Conservation (phyloP, 208 protist species). For the Wallacemonas sp. region DNA sequence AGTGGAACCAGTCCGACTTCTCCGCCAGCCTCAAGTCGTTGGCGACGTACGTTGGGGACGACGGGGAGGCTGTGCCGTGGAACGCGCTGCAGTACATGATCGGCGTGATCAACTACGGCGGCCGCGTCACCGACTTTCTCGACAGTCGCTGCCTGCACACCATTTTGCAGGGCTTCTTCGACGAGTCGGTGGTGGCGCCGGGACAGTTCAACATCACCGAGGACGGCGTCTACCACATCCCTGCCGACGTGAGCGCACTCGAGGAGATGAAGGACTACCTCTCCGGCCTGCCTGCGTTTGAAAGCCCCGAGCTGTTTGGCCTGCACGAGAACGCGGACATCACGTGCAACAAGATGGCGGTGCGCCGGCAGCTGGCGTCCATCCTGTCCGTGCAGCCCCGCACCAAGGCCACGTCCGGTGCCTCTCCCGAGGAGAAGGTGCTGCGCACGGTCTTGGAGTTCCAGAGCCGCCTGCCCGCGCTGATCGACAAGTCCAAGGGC, state of each 20-base stretch:
- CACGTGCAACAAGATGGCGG: constrained; percentile 90
- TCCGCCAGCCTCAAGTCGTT: constrained; percentile 86
- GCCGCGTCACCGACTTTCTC: constrained; percentile 94
- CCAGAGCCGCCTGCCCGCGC: constrained; percentile 62
- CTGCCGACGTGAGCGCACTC: constrained; percentile 69
- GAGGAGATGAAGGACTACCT: constrained; percentile 73
- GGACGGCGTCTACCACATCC: constrained; percentile 88
- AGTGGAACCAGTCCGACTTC: constrained; percentile 95
- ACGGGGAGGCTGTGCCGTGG: constrained; percentile 77
- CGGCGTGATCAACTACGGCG: constrained; percentile 96
- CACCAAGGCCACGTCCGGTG: constrained; percentile 50
- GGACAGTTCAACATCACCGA: constrained; percentile 77
- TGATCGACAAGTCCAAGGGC: constrained; percentile 82
- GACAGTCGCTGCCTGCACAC: constrained; percentile 84
- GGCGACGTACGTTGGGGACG: constrained; percentile 63
- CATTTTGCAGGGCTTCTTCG: constrained; percentile 80
- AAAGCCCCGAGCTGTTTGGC: constrained; percentile 95
- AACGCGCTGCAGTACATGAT: constrained; percentile 91
- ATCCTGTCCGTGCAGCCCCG: constrained; percentile 93
- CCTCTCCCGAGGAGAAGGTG: constrained; percentile 76
- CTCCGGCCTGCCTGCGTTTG: constrained; percentile 88
- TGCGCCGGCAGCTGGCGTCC: constrained; percentile 79
- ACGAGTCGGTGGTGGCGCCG: constrained; percentile 55
- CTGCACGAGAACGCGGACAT: constrained; percentile 96
- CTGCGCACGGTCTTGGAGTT: constrained; percentile 82